A percentile compares a stretch with the other conserved stretches of the same genome.
Conservation (phyloP, 495 filamentous ascomycete species). For the Alectoria sarmentosa region DNA sequence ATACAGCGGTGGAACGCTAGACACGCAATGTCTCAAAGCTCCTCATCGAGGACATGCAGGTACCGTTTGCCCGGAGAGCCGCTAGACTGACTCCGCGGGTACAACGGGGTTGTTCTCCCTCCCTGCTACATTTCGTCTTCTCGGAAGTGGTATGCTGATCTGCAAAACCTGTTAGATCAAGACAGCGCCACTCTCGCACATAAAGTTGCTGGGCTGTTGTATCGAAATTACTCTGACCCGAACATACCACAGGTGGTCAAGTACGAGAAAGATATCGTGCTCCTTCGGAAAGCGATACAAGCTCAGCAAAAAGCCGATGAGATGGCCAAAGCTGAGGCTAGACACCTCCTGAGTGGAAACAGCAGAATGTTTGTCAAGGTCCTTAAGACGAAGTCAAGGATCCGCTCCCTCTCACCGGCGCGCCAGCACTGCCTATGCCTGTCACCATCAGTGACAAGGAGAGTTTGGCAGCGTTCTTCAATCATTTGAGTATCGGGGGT, state of each 20-base stretch:
- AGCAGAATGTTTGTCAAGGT: conserved; percentile 6
- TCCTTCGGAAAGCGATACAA: conserved; percentile 3
- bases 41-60: background rate
- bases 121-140: background rate
- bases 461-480: conserved; percentile 12
- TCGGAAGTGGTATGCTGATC: background rate
- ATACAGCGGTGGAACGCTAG: background rate
- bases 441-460: conserved; percentile 8
- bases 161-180: background rate
- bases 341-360: background rate
- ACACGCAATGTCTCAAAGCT: background rate
- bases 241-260: conserved; percentile 1
- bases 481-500: background rate
- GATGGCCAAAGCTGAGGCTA: background rate
- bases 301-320: background rate
- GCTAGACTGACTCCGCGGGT: too few species aligned
- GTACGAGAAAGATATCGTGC: conserved; percentile 12
- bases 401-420: conserved; percentile 3
- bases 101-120: background rate
- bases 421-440: conserved; percentile 9
- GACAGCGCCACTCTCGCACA: conserved; percentile 1
- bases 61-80: background rate
- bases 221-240: background rate
- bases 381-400: conserved; percentile 10
- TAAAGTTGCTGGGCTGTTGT: background rate